Conservation (phyloP, 2,329 filamentous ascomycete genomes). For the Phialocephala sp. region DNA sequence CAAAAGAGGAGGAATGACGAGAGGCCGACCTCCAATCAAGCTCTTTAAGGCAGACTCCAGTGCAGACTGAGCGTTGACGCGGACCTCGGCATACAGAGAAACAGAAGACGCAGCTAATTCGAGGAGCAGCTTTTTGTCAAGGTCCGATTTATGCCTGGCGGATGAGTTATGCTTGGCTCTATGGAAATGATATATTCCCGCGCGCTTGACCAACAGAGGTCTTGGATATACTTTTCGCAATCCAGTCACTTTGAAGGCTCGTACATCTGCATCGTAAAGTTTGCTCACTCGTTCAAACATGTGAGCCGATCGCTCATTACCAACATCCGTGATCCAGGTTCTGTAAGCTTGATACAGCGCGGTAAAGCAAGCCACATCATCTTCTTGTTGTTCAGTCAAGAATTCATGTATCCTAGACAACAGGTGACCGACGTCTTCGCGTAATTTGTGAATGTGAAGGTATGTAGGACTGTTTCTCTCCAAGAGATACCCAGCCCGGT, state of each 20-base stretch:
- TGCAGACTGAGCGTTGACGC: conserved; percentile 89
- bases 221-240: conserved; percentile 91
- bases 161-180: conserved; percentile 93
- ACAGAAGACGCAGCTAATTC: conserved; percentile 90
- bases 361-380: conserved; percentile 95
- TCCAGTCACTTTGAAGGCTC: conserved; percentile 93
- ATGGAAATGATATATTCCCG: conserved; percentile 92
- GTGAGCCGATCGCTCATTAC: conserved; percentile 93
- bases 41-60: conserved; percentile 93
- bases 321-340: conserved; percentile 97
- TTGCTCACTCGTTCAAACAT: conserved; percentile 86
- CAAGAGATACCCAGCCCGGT: conserved; percentile 86
- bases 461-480: conserved; percentile 69
- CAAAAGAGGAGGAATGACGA: conserved; percentile 89
- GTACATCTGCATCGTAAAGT: conserved; percentile 83
- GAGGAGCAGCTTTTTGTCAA: conserved; percentile 83
- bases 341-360: conserved; percentile 90
- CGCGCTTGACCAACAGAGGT: conserved; percentile 87
- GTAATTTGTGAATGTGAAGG: conserved; percentile 76
- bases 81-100: conserved; percentile 92
- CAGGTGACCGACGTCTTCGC: conserved; percentile 79
- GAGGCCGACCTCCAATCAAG: conserved; percentile 82
- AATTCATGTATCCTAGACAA: conserved; percentile 87
- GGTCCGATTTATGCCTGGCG: conserved; percentile 83
- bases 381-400: conserved; percentile 82